Evolutionary conservation across 495 filamentous ascomycete species (phyloP).

Genomic region (Neurospora terricola): DNA sequence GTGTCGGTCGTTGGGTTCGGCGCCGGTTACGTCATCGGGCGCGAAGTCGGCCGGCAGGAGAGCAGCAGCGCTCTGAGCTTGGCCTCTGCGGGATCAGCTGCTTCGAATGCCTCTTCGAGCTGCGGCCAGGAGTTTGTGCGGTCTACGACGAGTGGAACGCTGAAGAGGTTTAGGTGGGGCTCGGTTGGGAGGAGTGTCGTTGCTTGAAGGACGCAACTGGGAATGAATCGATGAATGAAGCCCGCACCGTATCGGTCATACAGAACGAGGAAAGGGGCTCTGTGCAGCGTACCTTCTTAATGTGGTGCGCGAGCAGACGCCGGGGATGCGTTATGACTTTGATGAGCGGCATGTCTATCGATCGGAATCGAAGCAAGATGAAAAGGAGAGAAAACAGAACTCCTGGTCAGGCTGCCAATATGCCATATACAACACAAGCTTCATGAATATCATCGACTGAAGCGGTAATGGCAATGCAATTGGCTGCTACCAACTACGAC

Average conservation of each 20-base stretch:
- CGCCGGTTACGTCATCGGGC: conserved; percentile 82
- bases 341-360: neutral
- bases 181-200: conserved; percentile 30
- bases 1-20: conserved; percentile 88
- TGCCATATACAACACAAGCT: neutral
- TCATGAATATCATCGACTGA: neutral
- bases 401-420: neutral
- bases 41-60: conserved; percentile 68
- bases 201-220: conserved; percentile 17
- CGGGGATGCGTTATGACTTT: neutral
- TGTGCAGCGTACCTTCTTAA: too few relatives aligned
- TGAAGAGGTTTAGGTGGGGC: conserved; percentile 40
- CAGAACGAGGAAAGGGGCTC: too few relatives aligned
- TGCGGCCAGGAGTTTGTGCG: conserved; percentile 36
- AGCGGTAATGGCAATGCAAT: neutral
- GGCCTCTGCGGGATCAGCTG: conserved; percentile 26
- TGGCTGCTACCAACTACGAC: neutral
- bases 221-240: too few relatives aligned
- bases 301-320: too few relatives aligned
- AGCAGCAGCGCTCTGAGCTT: conserved; percentile 16
- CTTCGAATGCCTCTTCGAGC: conserved; percentile 30
- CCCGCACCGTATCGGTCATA: too few relatives aligned
- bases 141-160: conserved; percentile 25
- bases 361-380: neutral
- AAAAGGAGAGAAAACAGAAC: neutral